These are phyloP conservation scores for Punctularia strigosozonata DNA, from an alignment of 768 basidiomycete species.

Conservation along the genomic window DNA sequence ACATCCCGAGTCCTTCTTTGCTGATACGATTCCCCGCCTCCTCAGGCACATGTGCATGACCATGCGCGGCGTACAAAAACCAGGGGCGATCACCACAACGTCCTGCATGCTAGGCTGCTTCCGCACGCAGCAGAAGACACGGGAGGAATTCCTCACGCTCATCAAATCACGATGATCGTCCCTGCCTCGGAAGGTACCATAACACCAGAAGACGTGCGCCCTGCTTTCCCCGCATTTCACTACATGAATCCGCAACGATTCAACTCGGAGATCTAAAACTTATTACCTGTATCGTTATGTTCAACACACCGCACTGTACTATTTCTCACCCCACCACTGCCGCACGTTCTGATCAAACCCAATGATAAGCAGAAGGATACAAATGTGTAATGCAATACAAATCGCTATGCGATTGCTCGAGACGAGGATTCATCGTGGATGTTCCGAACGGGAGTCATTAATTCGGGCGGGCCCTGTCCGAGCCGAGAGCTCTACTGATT, in stretches of 20 bases:
- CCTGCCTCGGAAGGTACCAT: no score
- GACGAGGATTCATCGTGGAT: no score
- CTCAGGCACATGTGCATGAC: constrained; percentile 95
- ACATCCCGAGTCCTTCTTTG: constrained; percentile 2
- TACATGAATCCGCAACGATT: no score
- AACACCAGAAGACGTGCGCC: no score
- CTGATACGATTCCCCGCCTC: constrained; percentile 6
- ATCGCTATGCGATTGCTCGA: no score
- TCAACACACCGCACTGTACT: background rate
- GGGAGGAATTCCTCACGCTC: constrained; percentile 90
- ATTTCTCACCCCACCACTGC: no score
- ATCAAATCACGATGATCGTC: constrained; percentile 37
- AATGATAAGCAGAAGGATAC: no score
- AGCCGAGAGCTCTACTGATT: background rate
- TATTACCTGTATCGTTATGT: constrained; percentile 14
- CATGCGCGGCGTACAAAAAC: constrained; percentile 99
- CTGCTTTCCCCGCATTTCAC: no score
- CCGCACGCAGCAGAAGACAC: constrained; percentile 95
- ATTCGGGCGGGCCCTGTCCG: no score
- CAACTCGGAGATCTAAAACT: constrained; percentile 26
- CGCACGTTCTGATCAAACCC: no score
- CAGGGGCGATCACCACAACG: constrained; percentile 88
- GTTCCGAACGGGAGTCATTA: no score
- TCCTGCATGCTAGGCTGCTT: constrained; percentile 99
- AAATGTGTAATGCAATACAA: constrained; percentile 9